Evolutionary conservation across 2,329 filamentous ascomycete species (phyloP).

Genomic region (Diplodia seriata): DNA sequence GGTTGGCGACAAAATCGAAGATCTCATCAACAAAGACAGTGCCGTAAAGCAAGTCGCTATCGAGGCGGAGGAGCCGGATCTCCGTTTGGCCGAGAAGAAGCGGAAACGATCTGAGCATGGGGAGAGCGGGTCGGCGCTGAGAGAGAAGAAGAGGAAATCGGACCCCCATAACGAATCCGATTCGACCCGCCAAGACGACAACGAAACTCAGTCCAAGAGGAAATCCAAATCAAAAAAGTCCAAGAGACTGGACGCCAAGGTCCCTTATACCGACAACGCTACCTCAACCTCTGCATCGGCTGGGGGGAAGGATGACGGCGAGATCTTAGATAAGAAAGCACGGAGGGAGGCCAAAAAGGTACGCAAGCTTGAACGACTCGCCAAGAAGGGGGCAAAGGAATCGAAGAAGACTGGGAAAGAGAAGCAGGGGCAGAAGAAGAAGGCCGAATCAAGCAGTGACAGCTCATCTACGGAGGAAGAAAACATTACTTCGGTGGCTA

Average conservation of each 20-base stretch:
- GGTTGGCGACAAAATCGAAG: constrained; percentile 64
- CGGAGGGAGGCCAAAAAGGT: constrained; percentile 38
- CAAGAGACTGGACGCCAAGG: constrained; percentile 39
- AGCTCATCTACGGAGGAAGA: constrained; percentile 37
- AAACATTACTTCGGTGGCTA: constrained; percentile 47
- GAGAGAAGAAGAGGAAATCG: constrained; percentile 49
- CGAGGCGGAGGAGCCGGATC: neutral
- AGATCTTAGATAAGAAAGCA: constrained; percentile 40
- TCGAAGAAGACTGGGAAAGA: constrained; percentile 57
- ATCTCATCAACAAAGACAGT: constrained; percentile 40
- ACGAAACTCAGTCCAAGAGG: constrained; percentile 31
- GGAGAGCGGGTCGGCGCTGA: constrained; percentile 44
- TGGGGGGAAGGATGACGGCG: constrained; percentile 53
- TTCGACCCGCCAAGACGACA: constrained; percentile 11
- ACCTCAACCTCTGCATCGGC: constrained; percentile 37
- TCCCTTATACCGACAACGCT: constrained; percentile 34
- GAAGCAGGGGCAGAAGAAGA: constrained; percentile 51
- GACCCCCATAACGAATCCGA: constrained; percentile 40
- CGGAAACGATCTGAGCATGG: constrained; percentile 45
- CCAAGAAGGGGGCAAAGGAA: constrained; percentile 52
- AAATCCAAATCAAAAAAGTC: constrained; percentile 48
- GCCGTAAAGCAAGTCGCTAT: neutral
- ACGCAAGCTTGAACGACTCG: constrained; percentile 55
- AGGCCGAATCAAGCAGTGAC: constrained; percentile 38
- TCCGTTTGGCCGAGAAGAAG: constrained; percentile 36